Evolutionary conservation across 306 rosid species (phyloP).

Genomic region (Dalbergia cultrata): DNA sequence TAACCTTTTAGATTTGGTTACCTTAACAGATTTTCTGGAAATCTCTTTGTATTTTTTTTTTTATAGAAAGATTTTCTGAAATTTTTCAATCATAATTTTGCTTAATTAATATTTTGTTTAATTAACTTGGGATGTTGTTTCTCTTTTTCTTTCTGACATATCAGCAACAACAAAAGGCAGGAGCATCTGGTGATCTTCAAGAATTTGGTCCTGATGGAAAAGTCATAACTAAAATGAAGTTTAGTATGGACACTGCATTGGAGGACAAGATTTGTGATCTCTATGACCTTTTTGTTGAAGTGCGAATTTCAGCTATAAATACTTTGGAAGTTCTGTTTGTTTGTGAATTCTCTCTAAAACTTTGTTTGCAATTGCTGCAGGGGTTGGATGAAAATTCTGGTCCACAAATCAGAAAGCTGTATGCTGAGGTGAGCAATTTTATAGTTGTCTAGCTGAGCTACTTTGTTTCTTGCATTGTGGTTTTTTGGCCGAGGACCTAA

Average conservation of each 20-base stretch:
- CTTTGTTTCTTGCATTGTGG: constrained; percentile 36
- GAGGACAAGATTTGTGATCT: constrained; percentile 99
- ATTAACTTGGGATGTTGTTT: constrained; percentile 45
- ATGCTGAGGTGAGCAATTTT: constrained; percentile 76
- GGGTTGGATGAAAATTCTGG: constrained; percentile 96
- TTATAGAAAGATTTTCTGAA: background rate
- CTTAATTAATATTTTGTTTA: constrained; percentile 17
- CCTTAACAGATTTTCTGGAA: constrained; percentile 30
- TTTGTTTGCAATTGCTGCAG: constrained; percentile 63
- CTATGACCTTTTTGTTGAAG: constrained; percentile 96
- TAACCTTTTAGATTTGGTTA: constrained; percentile 35
- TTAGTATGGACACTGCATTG: constrained; percentile 79
- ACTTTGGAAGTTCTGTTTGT: constrained; percentile 39
- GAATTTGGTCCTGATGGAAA: constrained; percentile 76
- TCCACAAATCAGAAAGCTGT: constrained; percentile 90
- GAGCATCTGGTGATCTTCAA: constrained; percentile 69
- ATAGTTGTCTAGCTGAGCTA: constrained; percentile 14
- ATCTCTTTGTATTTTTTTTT: too few species aligned
- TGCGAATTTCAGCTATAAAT: constrained; percentile 54
- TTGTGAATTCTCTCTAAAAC: constrained; percentile 34
- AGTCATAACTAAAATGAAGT: constrained; percentile 63
- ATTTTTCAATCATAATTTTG: constrained; percentile 16
- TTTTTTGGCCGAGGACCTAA: constrained; percentile 35
- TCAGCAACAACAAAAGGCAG: constrained; percentile 76
- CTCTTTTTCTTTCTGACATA: constrained; percentile 42